Percentiles rank a stretch among this genome's conserved stretches.
phyloP scores from a whole-genome alignment of 768 basidiomycete species.

The Suillus hirtellus region DNA sequence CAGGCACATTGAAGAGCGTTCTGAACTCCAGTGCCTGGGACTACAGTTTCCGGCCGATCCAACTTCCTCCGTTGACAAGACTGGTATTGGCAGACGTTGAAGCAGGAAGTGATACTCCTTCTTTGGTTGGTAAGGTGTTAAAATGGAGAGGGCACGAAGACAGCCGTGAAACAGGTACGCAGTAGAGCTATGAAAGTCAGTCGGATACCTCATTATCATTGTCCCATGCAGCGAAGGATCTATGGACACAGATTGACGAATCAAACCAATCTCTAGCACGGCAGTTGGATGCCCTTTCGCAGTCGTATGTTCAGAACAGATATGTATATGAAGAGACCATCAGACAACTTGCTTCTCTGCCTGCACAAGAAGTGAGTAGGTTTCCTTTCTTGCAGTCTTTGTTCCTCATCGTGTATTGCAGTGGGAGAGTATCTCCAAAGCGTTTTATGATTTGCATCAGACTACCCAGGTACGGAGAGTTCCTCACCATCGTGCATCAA shows the following conservation, averaged over 20 bases:
- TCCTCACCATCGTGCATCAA: not conserved
- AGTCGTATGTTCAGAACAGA: constrained; percentile 47
- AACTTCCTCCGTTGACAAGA: constrained; percentile 79
- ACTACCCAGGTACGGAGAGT: constrained; percentile 53
- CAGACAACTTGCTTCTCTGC: constrained; percentile 61
- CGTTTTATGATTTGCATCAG: constrained; percentile 58
- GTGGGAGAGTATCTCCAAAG: constrained; percentile 57
- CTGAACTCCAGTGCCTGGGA: constrained; percentile 77
- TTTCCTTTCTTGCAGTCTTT: not conserved
- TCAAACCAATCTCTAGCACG: constrained; percentile 61
- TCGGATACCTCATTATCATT: constrained; percentile 4
- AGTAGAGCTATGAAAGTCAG: not conserved
- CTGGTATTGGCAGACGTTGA: constrained; percentile 95
- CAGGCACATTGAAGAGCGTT: constrained; percentile 39
- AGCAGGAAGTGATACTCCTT: constrained; percentile 94
- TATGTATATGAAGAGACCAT: constrained; percentile 55
- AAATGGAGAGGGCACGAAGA: constrained; percentile 71
- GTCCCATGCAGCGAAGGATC: constrained; percentile 47
- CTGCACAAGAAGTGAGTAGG: constrained; percentile 51
- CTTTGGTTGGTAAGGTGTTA: constrained; percentile 87
- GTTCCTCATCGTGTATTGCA: constrained; percentile 23
- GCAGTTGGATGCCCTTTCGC: constrained; percentile 52
- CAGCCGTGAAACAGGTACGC: constrained; percentile 53
- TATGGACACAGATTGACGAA: constrained; percentile 67
- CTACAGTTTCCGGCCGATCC: constrained; percentile 64